Evolutionary conservation across 2,329 filamentous ascomycete genomes (phyloP), one percentile per base, ranked within the genome.

Genomic region (Beauveria sp.): DNA sequence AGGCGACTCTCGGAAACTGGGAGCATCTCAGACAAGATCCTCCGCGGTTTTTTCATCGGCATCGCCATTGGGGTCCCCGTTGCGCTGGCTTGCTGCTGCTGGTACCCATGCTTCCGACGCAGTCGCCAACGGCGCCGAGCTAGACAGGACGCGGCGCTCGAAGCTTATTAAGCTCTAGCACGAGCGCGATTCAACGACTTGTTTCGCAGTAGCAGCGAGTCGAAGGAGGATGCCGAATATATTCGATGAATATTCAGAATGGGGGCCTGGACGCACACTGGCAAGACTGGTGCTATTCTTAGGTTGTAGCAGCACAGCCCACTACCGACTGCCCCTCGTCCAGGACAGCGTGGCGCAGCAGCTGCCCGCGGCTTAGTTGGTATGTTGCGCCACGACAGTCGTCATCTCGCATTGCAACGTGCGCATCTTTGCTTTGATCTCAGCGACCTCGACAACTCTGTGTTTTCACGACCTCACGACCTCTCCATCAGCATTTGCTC

Each of bases 41-140:
- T 62, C 1, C 61, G 61, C 50, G 61, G 61, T 12, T 62, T 62
- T 45, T 62, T 62, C 6, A 54, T 62, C 28, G 61, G 61, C 10
- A 26, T 59, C 61, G 56, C 50, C 14, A 58, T 62, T 24, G 61
- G 61, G 2, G 20, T 62, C 16, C 61, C 61, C 8, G 10, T 62
- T 26, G 61, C 55, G 14, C 18, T 62, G 22, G 50, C 55, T 14
- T 54, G 24, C 42, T 62, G 61, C 30, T 62, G 61, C 43, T 62
- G 61, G 61, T 62, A 59, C 20, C 61, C 61, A 3, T 62, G 61
- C 40, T 20, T 62, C 26, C 7, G n/a, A 6, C 52, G 46, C 52
- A 30, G 56, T 18, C 56, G 56, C 4, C 46, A 34, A 20, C 60
- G 45, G 46, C 60, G 45, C 3, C 34, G 52, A 34, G 54, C 26